Evolutionary conservation across 768 basidiomycete species (phyloP).

Genomic region (Mycena alexandri): DNA sequence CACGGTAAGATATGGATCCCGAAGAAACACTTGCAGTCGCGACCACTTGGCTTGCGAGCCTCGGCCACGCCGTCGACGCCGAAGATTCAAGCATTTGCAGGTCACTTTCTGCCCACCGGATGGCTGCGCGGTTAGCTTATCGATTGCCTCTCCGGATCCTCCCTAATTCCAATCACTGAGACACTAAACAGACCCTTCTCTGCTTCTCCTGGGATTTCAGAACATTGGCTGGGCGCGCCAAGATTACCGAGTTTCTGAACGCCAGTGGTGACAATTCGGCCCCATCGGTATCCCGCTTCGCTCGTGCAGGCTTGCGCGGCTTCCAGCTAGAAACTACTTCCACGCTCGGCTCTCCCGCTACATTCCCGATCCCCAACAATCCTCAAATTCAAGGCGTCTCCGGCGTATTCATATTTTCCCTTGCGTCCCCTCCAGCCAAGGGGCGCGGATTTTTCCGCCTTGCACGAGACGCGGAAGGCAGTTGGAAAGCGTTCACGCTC

Average conservation of each 20-base stretch:
- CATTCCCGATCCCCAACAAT: conserved; percentile 13
- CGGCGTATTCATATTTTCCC: conserved; percentile 43
- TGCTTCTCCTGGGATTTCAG: conserved; percentile 37
- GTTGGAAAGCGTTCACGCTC: conserved; percentile 38
- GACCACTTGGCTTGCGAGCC: conserved; percentile 10
- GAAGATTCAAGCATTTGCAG: conserved; percentile 27
- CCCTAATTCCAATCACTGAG: background rate
- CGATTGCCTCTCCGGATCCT: background rate
- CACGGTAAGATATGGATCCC: background rate
- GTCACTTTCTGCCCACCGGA: conserved; percentile 23
- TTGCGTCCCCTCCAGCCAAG: conserved; percentile 40
- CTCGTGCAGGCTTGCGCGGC: conserved; percentile 9
- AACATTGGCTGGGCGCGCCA: conserved; percentile 8
- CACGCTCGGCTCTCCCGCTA: conserved; percentile 12
- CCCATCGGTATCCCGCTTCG: conserved; percentile 10
- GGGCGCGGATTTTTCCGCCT: conserved; percentile 40
- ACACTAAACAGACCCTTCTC: conserved; percentile 20
- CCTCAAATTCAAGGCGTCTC: conserved; percentile 20
- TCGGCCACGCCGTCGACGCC: conserved; percentile 1
- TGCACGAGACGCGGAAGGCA: conserved; percentile 27
- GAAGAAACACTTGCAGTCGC: conserved; percentile 18
- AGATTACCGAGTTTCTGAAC: conserved; percentile 21
- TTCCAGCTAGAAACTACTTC: conserved; percentile 12
- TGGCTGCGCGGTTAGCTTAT: conserved; percentile 29
- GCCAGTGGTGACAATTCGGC: background rate